phyloP scores from a whole-genome alignment of 148 eudicot species.

The Rhododendron williamsianum region DNA sequence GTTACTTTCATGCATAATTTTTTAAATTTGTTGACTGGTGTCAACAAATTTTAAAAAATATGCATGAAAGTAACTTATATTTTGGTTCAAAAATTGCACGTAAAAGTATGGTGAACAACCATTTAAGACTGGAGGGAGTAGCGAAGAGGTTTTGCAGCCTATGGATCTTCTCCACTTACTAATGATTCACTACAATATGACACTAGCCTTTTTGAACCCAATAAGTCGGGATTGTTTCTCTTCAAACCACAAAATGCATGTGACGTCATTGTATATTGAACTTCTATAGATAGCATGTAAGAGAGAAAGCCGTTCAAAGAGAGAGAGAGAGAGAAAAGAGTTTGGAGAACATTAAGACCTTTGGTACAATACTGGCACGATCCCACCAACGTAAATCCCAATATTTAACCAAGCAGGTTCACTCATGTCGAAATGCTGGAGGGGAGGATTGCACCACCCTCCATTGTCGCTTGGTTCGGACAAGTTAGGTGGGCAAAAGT shows the following conservation, averaged over 20 bases:
- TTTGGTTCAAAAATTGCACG: too few relatives aligned
- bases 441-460: constrained; percentile 98
- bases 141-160: not conserved
- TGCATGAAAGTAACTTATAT: too few relatives aligned
- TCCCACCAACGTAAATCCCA: constrained; percentile 78
- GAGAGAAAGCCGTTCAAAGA: not conserved
- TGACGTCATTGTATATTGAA: not conserved
- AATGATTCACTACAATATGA: not conserved
- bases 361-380: constrained; percentile 69
- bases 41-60: too few relatives aligned
- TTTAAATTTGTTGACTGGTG: too few relatives aligned
- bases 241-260: not conserved
- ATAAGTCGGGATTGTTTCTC: not conserved
- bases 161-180: constrained; percentile 14
- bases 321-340: not conserved
- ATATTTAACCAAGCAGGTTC: constrained; percentile 97
- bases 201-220: not conserved
- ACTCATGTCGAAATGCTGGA: constrained; percentile 92
- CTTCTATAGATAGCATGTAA: constrained; percentile 22
- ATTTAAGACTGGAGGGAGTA: too few relatives aligned
- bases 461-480: constrained; percentile 58
- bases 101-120: too few relatives aligned
- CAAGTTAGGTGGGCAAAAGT: constrained; percentile 85
- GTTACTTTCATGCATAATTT: too few relatives aligned
- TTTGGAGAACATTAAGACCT: constrained; percentile 33